Evolutionary conservation across 2,329 filamentous ascomycete genomes (phyloP), one percentile per base, ranked within the genome.

Genomic region (Zymoseptoria tritici): DNA sequence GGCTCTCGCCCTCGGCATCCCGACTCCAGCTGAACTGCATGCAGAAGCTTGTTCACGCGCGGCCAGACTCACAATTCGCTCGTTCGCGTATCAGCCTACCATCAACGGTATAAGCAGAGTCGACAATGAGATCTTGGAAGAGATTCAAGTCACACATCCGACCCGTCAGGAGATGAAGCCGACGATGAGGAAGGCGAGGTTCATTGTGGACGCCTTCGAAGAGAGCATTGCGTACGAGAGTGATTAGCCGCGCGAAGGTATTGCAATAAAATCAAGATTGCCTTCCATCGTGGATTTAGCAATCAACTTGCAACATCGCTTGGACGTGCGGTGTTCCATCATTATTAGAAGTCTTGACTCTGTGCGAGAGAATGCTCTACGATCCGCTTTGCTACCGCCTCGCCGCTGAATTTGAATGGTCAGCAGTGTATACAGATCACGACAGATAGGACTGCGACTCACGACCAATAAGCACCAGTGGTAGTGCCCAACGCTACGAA

Each of bases 401-500:
- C 36, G 6, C 36, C 36, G 13, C 36, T 46, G 7, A 13, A n/a
- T 7, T n/a, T 13, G 16, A 46, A 16, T 46, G 36, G 36, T 46
- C 36, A 46, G 36, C 36, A 46, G 6, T 46, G 36, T 46, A 46
- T 16, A 46, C 36, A 46, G 13, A 19, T 50, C 21, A 52, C 24
- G 13, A 20, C 21, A 52, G 21, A 46, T 6, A 46, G 13, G 13
- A 16, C 13, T 16, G 36, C 6, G 16, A 46, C 36, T 46, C 13
- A 46, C 36, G 36, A 52, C 90, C 90, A 96, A 73, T 91, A 97
- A 9, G 93, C 93, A 0, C 93, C 93, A 0, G 91, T 95, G 11
- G 87, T 89, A 4, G 92, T 97, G 0, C 92, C 93, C 62, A 97
- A 74, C 9, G 89, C 91, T 26, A 95, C 86, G 77, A 96, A 96